Base-by-base conservation (phyloP, 371 early-diverging fungal genomes). In the Mortierella sp. region DNA sequence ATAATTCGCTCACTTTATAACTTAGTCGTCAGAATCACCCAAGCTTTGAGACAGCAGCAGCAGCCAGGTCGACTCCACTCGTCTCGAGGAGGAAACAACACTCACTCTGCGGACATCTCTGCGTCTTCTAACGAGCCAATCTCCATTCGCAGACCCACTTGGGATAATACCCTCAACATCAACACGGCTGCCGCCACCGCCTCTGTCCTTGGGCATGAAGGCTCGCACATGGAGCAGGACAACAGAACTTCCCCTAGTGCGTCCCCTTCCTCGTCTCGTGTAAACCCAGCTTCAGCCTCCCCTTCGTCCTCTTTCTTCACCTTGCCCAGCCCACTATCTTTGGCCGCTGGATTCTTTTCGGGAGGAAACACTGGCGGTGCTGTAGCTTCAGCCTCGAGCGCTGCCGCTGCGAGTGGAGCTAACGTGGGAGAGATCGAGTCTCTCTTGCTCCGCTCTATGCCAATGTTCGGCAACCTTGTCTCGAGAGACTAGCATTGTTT, bases 381-480 rank as follows among this genome's bases (percentile, higher is more conserved):
- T 61, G 64, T 66, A 24, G 68, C 55, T 18, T 43, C 62, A 4
- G 39, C 62, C 24, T 39, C 66, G 8, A 32, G 32, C 49, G 68
- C 55, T 18, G 45, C 62, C 2, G 30, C 62, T 16, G 55, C 66
- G 5, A 37, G n/a, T 39, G 71, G 76, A 10, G n/a, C 69, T 61
- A 64, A 67, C 55, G 45, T 79, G 65, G 72, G 74, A 11, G 79
- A 79, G 64, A 71, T 79, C 24, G 79, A 79, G 71, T 70, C 70
- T 10, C 65, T 79, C 18, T 39, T 79, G 71, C 68, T 79, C 11
- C 68, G 79, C 8, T 79, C 79, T 37, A 79, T 79, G 79, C 79
- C 79, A 68, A 79, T 79, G 79, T 79, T 79, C 39, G 79, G 79
- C 26, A 71, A 71, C 72, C 68, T 79, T 39, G 74, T 74, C 58